Conservation (phyloP, 441 rosid species). For the Pelargonium myrrhifolium region DNA sequence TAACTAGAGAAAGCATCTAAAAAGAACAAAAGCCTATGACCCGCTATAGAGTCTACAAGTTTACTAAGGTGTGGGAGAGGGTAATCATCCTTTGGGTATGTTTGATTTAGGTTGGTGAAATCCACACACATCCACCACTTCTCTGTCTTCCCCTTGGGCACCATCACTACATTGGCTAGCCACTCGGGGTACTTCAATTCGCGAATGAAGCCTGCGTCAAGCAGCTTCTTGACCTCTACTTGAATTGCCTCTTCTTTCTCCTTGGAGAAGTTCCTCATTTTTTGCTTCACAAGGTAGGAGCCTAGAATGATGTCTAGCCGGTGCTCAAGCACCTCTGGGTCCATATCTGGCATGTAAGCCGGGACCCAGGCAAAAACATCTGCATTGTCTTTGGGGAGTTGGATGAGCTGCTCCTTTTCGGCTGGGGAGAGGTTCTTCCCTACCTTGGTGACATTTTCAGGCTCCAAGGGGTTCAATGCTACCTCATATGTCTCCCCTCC, state of each 20-base stretch:
- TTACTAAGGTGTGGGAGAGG: not conserved
- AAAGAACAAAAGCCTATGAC: not conserved
- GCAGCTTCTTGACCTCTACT: not conserved
- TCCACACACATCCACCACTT: conserved; percentile 1
- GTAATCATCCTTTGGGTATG: not conserved
- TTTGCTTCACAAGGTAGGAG: not conserved
- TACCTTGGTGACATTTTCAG: too few relatives aligned
- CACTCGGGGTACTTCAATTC: not conserved
- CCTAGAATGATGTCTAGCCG: not conserved
- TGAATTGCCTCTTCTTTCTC: not conserved
- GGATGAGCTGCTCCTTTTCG: too few relatives aligned
- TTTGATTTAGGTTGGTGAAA: not conserved
- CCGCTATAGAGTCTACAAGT: not conserved
- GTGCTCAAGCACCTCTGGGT: not conserved
- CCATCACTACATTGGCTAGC: too few relatives aligned
- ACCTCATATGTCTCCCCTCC: too few relatives aligned
- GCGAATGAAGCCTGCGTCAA: not conserved
- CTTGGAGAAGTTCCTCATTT: not conserved
- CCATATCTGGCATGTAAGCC: not conserved
- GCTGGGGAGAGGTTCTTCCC: too few relatives aligned
- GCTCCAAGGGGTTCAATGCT: too few relatives aligned
- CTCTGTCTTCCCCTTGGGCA: not conserved
- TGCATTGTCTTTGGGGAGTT: not conserved
- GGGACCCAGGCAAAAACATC: not conserved
- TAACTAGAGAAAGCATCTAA: not conserved